Conservation (phyloP, 495 filamentous ascomycete species). For the Pyronema omphalodes region DNA sequence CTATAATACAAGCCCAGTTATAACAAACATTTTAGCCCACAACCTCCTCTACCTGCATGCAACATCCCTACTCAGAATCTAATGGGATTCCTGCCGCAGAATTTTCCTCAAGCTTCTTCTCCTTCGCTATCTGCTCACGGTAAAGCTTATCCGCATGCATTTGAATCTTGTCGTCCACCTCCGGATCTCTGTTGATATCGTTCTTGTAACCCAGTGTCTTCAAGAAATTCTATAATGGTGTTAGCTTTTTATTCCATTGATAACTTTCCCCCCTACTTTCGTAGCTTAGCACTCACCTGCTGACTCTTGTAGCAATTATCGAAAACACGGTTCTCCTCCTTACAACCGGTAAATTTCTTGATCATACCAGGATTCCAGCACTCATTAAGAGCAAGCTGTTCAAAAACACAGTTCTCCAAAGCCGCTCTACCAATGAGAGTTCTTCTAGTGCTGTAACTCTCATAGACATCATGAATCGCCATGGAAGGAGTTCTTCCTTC, state of each 20-base stretch:
- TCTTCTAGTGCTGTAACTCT: constrained; percentile 66
- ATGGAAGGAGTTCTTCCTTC: constrained; percentile 51
- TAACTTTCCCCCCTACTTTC: neutral
- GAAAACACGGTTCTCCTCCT: constrained; percentile 47
- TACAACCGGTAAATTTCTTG: constrained; percentile 53
- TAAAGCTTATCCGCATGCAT: constrained; percentile 38
- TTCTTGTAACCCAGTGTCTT: constrained; percentile 80
- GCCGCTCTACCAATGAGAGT: constrained; percentile 60
- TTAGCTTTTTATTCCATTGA: constrained; percentile 1
- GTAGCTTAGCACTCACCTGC: constrained; percentile 34
- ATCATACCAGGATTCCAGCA: constrained; percentile 55
- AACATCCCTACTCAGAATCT: neutral
- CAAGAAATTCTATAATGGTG: constrained; percentile 47
- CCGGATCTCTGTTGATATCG: constrained; percentile 38
- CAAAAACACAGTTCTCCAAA: constrained; percentile 79
- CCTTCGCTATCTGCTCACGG: constrained; percentile 20
- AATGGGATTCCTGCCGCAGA: neutral
- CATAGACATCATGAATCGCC: constrained; percentile 54
- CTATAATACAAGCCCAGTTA: too few relatives aligned
- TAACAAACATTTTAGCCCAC: too few relatives aligned
- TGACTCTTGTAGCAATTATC: constrained; percentile 71
- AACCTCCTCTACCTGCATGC: too few relatives aligned
- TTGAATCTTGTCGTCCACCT: constrained; percentile 75
- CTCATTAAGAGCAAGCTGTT: constrained; percentile 53
- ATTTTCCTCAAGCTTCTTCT: constrained; percentile 12